Base-by-base conservation (phyloP, 768 basidiomycete genomes). In the Pholiota microspora region DNA sequence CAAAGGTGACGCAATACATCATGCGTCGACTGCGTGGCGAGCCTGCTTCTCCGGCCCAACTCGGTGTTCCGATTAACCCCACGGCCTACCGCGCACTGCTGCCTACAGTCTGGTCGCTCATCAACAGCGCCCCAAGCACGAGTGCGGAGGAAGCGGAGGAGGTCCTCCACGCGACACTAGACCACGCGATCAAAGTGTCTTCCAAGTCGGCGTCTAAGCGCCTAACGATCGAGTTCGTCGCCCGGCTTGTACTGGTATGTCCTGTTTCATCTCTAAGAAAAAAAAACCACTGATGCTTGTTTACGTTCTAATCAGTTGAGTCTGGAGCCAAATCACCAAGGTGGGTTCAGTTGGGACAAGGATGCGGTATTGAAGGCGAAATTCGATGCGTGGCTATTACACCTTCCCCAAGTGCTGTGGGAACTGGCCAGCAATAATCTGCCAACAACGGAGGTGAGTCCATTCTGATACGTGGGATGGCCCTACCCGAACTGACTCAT, bases 351-450 rank as follows among this genome's bases (percentile, higher is more conserved):
- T 25, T 53, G 28, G 49, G 57, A 53, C 12, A 47, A 40, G 38
- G 57, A 54, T 45, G 50, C 59, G 45, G 65, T 61, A 47, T 59
- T 69, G 52, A 57, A 65, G 59, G 54, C 61, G 28, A 74, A 69
- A 49, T 68, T 87, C 34, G 71, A 76, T 48, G 78, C 78, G 18
- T 97, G 94, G 93, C 59, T 93, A 15, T 67, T 78, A 24, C 83
- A 88, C 59, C 77, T 97, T 40, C 92, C 94, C 0, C 87, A 83
- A 69, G 77, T 79, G 5, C 73, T 98, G 3, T 98, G 95, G 95
- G 94, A 98, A 67, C 68, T 89, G 8, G 87, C 88, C 2, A 69
- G 69, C 8, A 79, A 69, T 50, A 81, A 91, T 64, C 65, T 79
- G 15, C 60, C 68, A 1, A 71, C 79, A 3, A 85, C 86, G 0